A percentile compares a stretch with the other conserved stretches of the same genome.
Conservation (phyloP, 2,329 filamentous ascomycete genomes). For the Penicillium fuscoglaucum region DNA sequence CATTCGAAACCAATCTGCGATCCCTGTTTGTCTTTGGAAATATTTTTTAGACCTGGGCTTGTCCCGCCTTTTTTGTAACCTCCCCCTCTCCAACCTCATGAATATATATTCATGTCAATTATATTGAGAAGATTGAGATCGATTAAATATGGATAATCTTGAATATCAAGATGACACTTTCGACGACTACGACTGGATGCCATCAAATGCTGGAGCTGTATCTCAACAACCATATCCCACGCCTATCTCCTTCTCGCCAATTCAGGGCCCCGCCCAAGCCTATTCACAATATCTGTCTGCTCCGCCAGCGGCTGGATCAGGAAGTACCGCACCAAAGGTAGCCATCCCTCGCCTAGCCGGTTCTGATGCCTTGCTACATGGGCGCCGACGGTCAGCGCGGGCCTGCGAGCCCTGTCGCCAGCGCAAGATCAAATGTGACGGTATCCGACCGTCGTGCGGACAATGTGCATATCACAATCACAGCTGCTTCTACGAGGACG, state of each 20-base stretch:
- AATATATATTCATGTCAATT: background rate
- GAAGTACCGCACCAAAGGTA: slow-evolving; percentile 24
- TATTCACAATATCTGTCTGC: background rate
- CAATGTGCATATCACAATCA: slow-evolving; percentile 31
- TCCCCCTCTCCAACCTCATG: background rate
- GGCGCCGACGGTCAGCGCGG: slow-evolving; percentile 32
- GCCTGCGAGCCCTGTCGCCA: slow-evolving; percentile 40
- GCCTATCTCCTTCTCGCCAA: background rate
- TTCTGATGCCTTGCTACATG: slow-evolving; percentile 16
- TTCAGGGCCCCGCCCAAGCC: background rate
- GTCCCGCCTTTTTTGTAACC: background rate
- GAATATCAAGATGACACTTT: background rate
- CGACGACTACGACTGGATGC: background rate
- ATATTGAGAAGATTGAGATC: too few relatives aligned
- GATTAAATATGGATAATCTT: background rate
- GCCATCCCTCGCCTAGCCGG: slow-evolving; percentile 32
- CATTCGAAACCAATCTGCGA: background rate
- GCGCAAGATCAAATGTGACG: slow-evolving; percentile 40
- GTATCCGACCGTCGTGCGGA: slow-evolving; percentile 29
- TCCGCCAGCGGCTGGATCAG: background rate
- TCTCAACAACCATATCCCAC: background rate
- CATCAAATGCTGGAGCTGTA: background rate
- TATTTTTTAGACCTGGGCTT: background rate
- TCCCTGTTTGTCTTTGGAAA: background rate
- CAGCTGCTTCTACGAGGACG: slow-evolving; percentile 34